A percentile compares a stretch with the other conserved stretches of the same genome.
These are phyloP conservation scores for Exophiala phaeomuriformis DNA, from an alignment of 2,329 filamentous ascomycete species.

Conservation along the genomic window DNA sequence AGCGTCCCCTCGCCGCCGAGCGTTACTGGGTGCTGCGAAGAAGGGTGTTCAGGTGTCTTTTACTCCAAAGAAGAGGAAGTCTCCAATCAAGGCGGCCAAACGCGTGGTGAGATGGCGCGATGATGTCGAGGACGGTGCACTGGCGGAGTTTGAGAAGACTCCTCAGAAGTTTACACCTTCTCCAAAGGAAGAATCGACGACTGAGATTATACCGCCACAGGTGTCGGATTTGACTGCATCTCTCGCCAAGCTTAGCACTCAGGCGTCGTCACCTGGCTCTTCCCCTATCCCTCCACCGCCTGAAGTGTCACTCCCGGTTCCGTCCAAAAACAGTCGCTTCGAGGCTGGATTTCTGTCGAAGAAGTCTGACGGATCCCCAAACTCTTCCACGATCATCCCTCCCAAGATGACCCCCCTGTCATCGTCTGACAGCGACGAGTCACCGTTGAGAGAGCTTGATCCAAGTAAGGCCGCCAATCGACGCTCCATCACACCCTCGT, in stretches of 20 bases:
- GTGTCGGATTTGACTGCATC: constrained; percentile 47
- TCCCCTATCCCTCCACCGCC: constrained; percentile 53
- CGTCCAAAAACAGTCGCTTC: constrained; percentile 67
- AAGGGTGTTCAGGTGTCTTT: constrained; percentile 64
- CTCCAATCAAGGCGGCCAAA: constrained; percentile 52
- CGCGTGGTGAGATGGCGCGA: constrained; percentile 86
- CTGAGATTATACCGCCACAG: constrained; percentile 42
- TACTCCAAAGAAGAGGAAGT: constrained; percentile 71
- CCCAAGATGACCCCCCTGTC: constrained; percentile 49
- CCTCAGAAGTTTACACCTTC: constrained; percentile 54
- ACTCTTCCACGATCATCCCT: constrained; percentile 37
- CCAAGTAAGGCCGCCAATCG: constrained; percentile 45
- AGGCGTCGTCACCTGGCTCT: constrained; percentile 38
- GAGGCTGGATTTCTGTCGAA: constrained; percentile 80
- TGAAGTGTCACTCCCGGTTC: constrained; percentile 51
- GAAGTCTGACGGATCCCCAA: constrained; percentile 57
- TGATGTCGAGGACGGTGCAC: constrained; percentile 74
- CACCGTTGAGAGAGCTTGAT: constrained; percentile 50
- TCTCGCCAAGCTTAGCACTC: constrained; percentile 31
- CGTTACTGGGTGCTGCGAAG: constrained; percentile 49
- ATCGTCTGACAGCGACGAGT: constrained; percentile 52
- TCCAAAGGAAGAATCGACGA: constrained; percentile 45
- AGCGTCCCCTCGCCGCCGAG: constrained; percentile 73
- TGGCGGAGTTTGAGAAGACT: constrained; percentile 88
- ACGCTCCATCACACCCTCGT: constrained; percentile 29